Conservation (phyloP, 768 basidiomycete genomes). For the Rhodotorula paludigena region DNA sequence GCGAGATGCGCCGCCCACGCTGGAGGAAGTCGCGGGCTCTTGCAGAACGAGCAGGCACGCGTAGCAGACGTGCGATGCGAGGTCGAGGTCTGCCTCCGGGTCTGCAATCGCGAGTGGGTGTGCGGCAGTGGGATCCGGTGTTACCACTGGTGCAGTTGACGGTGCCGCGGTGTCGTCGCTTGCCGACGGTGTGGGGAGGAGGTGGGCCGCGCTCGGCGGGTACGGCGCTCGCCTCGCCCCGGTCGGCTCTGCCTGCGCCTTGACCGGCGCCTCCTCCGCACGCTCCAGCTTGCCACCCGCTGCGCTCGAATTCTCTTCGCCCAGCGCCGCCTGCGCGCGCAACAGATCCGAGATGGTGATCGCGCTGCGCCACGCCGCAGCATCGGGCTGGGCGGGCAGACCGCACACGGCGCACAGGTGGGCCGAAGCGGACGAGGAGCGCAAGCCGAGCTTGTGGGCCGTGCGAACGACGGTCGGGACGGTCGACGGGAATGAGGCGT, state of each 20-base stretch:
- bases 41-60: constrained; percentile 28
- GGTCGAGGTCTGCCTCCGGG: neutral
- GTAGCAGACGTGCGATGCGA: constrained; percentile 31
- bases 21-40: neutral
- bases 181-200: neutral
- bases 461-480: constrained; percentile 41
- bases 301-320: too few relatives aligned
- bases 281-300: too few relatives aligned
- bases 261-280: neutral
- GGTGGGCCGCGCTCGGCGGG: neutral
- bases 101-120: neutral
- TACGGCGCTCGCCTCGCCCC: neutral
- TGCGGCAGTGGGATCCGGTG: neutral
- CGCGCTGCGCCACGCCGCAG: constrained; percentile 22
- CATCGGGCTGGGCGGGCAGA: constrained; percentile 23
- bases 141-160: neutral
- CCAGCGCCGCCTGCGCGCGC: neutral
- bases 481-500: constrained; percentile 40
- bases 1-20: neutral
- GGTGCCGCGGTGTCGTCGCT: neutral
- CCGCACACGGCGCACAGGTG: constrained; percentile 23
- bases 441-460: constrained; percentile 39
- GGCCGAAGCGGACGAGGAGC: neutral
- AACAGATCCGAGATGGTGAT: constrained; percentile 28
- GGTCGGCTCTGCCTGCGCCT: neutral